Percentiles rank a stretch among this genome's conserved stretches.
Evolutionary conservation across 2,329 filamentous ascomycete genomes (phyloP).

Genomic region (Purpureocillium takamizusanense): DNA sequence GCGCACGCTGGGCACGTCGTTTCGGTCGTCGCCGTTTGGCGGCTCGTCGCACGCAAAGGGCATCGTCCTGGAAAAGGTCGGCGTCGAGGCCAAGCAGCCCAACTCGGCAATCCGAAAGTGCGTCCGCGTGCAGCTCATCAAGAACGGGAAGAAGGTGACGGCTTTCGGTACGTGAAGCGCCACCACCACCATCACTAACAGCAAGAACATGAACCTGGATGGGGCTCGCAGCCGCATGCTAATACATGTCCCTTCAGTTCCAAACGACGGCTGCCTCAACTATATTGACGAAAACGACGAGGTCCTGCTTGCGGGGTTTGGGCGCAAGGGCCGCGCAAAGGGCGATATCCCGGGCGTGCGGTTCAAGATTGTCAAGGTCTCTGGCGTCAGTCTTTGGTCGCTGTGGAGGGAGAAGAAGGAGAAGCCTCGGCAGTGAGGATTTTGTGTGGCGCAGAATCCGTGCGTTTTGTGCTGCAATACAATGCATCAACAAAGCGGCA

Average conservation of each 20-base stretch:
- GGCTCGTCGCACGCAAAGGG: constrained; percentile 99
- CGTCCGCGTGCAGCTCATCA: constrained; percentile 99
- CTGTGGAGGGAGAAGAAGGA: constrained; percentile 97
- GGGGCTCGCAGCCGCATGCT: too few relatives aligned
- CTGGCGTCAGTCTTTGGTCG: constrained; percentile 91
- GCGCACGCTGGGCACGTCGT: constrained; percentile 96
- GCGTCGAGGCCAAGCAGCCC: constrained; percentile 99
- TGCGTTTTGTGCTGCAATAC: too few relatives aligned
- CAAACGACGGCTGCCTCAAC: constrained; percentile 99
- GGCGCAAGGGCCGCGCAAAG: constrained; percentile 99
- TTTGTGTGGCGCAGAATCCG: too few relatives aligned
- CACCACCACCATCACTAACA: too few relatives aligned
- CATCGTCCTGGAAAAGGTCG: constrained; percentile 99
- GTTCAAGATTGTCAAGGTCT: constrained; percentile 99
- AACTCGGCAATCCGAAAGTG: constrained; percentile 99
- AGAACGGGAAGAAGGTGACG: constrained; percentile 99
- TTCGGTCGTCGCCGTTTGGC: constrained; percentile 99
- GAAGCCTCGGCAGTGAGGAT: constrained; percentile 90
- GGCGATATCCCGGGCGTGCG: constrained; percentile 99
- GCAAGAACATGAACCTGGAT: too few relatives aligned
- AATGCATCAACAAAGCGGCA: too few relatives aligned
- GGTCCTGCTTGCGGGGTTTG: constrained; percentile 98
- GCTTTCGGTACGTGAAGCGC: constrained; percentile 99
- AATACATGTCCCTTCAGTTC: constrained; percentile 55
- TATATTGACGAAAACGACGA: constrained; percentile 99